Conservation (phyloP, 148 eudicot species). For the Amaranthus hypochondriacus region DNA sequence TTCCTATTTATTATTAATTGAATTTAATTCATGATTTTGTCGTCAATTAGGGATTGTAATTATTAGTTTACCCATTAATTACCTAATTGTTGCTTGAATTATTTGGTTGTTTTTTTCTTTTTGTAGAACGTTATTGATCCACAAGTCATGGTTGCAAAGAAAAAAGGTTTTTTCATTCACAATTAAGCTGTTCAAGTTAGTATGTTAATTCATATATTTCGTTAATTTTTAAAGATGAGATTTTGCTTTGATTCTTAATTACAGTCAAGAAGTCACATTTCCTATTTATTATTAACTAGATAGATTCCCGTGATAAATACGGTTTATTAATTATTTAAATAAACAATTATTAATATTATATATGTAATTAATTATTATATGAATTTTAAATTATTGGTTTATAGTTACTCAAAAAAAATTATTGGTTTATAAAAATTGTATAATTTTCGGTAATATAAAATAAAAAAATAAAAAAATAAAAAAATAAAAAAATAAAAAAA, state of each 20-base stretch:
- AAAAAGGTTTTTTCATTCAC: constrained; percentile 29
- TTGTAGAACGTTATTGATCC: constrained; percentile 14
- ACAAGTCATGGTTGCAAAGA: constrained; percentile 43
- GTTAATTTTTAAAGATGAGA: not conserved
- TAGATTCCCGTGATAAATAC: too few relatives aligned
- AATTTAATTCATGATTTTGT: not conserved
- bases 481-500: too few relatives aligned
- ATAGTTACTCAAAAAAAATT: too few relatives aligned
- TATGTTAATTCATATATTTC: not conserved
- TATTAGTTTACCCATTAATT: not conserved
- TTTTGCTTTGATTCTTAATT: constrained; percentile 13
- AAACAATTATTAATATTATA: too few relatives aligned
- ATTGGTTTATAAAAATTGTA: too few relatives aligned
- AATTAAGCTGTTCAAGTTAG: not conserved
- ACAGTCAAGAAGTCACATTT: constrained; percentile 35
- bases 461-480: too few relatives aligned
- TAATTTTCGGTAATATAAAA: too few relatives aligned
- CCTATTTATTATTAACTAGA: too few relatives aligned
- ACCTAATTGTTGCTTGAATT: not conserved
- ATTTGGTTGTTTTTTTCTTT: constrained; percentile 3
- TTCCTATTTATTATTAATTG: not conserved
- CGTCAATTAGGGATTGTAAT: not conserved
- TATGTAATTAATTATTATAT: too few relatives aligned
- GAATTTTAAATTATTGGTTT: too few relatives aligned
- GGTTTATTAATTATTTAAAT: too few relatives aligned